These are phyloP conservation scores for Ophiostoma himal-ulmi DNA, from an alignment of 2,329 filamentous ascomycete genomes.

Conservation along the genomic window DNA sequence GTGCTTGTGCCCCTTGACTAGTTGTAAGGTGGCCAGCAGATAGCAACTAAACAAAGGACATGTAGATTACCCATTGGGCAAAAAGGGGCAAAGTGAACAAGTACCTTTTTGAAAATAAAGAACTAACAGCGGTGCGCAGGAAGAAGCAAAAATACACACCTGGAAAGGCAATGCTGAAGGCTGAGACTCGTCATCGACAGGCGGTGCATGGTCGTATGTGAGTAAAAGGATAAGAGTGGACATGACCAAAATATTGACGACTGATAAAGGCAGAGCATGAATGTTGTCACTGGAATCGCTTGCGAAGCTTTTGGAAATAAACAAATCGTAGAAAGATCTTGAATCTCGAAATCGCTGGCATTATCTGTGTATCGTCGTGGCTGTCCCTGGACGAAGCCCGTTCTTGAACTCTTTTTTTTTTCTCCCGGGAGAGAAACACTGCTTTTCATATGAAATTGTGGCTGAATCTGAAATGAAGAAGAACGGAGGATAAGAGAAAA, in stretches of 20 bases:
- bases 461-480: neutral
- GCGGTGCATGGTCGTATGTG: too few species aligned
- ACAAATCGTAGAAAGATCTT: neutral
- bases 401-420: neutral
- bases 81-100: neutral
- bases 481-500: neutral
- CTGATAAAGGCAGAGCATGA: neutral
- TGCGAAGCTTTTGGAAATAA: neutral
- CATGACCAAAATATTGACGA: neutral
- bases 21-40: neutral
- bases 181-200: too few species aligned
- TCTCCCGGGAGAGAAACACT: neutral
- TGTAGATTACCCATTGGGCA: neutral
- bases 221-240: neutral
- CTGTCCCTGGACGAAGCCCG: neutral
- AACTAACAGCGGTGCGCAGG: neutral
- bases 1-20: neutral
- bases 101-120: too few species aligned
- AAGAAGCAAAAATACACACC: neutral
- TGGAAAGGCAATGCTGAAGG: too few species aligned
- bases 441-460: neutral
- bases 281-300: neutral
- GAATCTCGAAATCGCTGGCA: neutral
- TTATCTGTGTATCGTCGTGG: slow-evolving; percentile 7
- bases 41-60: neutral